Percentiles rank a stretch among this genome's conserved stretches.
phyloP scores from a whole-genome alignment of 345 rosid genomes.

The Draba incana region DNA sequence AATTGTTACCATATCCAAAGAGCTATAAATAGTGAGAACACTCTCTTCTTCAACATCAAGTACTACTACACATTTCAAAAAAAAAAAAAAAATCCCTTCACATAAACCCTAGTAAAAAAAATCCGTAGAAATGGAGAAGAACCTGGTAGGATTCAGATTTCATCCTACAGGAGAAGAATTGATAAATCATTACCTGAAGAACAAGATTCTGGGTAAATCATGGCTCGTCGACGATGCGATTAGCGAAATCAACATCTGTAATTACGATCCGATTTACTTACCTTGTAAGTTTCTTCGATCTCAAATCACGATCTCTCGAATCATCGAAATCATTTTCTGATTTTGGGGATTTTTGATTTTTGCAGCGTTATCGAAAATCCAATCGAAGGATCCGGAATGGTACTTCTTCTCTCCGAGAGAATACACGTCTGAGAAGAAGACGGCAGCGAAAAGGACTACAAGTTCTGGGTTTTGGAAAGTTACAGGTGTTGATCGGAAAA shows the following conservation, averaged over 20 bases:
- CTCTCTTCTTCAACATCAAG: not conserved
- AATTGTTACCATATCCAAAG: not conserved
- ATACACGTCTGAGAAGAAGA: slow-evolving; percentile 22
- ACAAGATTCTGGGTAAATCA: slow-evolving; percentile 16
- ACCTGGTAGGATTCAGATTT: slow-evolving; percentile 32
- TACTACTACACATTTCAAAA: not conserved
- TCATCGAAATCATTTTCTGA: slow-evolving; percentile 8
- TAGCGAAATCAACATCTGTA: slow-evolving; percentile 37
- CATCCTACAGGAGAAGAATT: slow-evolving; percentile 37
- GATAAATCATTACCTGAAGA: slow-evolving; percentile 31
- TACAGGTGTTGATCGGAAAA: slow-evolving; percentile 44
- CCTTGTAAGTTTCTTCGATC: slow-evolving; percentile 42
- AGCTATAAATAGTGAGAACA: not conserved
- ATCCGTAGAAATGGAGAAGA: slow-evolving; percentile 15
- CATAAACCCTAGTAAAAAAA: not conserved
- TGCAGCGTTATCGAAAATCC: slow-evolving; percentile 29
- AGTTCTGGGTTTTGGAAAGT: slow-evolving; percentile 50
- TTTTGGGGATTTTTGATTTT: not conserved
- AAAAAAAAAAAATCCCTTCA: not conserved
- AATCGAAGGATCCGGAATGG: slow-evolving; percentile 43
- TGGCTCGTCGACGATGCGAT: slow-evolving; percentile 34
- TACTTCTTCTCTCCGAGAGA: slow-evolving; percentile 41
- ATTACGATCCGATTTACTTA: slow-evolving; percentile 37
- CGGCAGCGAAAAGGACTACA: slow-evolving; percentile 39
- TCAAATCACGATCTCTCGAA: no score